Conservation (phyloP, 2,329 filamentous ascomycete genomes). For the Fusarium sp. region DNA sequence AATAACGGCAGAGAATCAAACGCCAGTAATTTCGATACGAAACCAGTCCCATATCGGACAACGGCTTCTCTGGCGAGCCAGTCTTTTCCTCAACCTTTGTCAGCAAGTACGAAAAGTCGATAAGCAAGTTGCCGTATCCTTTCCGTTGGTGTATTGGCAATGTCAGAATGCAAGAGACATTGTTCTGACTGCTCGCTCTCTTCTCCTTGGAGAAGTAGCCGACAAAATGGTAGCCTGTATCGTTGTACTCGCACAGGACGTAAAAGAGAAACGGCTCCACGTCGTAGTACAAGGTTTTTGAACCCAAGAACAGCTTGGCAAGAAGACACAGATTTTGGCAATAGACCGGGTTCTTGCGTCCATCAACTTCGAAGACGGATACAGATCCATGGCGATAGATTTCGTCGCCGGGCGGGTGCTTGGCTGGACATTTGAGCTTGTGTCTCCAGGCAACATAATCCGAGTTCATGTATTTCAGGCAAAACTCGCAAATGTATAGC, state of each 20-base stretch:
- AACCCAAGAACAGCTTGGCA: slow-evolving; percentile 96
- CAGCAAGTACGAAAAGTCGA: slow-evolving; percentile 97
- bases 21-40: slow-evolving; percentile 99
- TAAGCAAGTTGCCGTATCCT: slow-evolving; percentile 94
- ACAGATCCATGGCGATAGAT: slow-evolving; percentile 93
- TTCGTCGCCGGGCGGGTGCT: slow-evolving; percentile 96
- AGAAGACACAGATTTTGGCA: slow-evolving; percentile 97
- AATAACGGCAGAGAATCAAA: slow-evolving; percentile 83
- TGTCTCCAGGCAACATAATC: slow-evolving; percentile 98
- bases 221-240: slow-evolving; percentile 92
- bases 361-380: slow-evolving; percentile 97
- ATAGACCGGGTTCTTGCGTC: slow-evolving; percentile 96
- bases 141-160: slow-evolving; percentile 96
- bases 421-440: slow-evolving; percentile 95
- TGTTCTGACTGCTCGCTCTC: slow-evolving; percentile 91
- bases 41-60: slow-evolving; percentile 97
- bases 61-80: slow-evolving; percentile 93
- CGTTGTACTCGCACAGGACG: slow-evolving; percentile 93
- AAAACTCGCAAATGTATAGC: slow-evolving; percentile 99
- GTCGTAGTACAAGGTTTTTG: slow-evolving; percentile 98
- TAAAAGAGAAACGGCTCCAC: slow-evolving; percentile 98
- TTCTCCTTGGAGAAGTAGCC: slow-evolving; percentile 99
- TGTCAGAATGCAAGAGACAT: slow-evolving; percentile 96
- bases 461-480: slow-evolving; percentile 99
- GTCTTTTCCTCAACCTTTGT: slow-evolving; percentile 93